These are phyloP conservation scores for Blepharisma undulans DNA, from an alignment of 169 alveolate species.

Conservation along the genomic window DNA sequence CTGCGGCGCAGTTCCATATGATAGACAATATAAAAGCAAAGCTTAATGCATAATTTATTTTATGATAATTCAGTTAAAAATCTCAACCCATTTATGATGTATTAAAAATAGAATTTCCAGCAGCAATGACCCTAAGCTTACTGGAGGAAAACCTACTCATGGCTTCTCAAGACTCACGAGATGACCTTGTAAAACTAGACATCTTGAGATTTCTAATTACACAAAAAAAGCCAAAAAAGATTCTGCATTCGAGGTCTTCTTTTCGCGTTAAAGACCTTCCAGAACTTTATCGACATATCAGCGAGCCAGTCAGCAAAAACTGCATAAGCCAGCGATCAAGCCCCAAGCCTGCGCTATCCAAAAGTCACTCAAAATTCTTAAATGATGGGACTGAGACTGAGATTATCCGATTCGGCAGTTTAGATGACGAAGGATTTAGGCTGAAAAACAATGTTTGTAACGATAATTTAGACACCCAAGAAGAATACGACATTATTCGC, in stretches of 20 bases:
- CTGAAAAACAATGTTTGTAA: background rate
- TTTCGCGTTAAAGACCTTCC: background rate
- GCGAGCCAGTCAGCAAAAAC: background rate
- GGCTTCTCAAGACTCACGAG: background rate
- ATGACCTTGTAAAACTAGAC: background rate
- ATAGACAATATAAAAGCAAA: background rate
- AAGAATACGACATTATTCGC: background rate
- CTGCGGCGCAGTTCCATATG: background rate
- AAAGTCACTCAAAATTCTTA: background rate
- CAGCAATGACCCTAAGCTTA: background rate
- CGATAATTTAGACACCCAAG: background rate
- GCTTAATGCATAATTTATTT: background rate
- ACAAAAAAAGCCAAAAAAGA: background rate
- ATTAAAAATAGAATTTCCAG: background rate
- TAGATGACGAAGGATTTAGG: background rate
- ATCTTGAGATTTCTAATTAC: background rate
- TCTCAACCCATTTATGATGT: background rate
- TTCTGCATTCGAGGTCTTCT: background rate
- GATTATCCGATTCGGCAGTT: background rate
- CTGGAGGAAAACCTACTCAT: background rate
- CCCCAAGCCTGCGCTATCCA: background rate
- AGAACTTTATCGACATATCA: background rate
- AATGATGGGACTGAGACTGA: background rate
- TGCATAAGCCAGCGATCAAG: background rate
- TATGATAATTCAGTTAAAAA: background rate